Evolutionary conservation across 2,329 filamentous ascomycete genomes (phyloP), one percentile per base, ranked within the genome.

Genomic region (Aspergillus sp.): DNA sequence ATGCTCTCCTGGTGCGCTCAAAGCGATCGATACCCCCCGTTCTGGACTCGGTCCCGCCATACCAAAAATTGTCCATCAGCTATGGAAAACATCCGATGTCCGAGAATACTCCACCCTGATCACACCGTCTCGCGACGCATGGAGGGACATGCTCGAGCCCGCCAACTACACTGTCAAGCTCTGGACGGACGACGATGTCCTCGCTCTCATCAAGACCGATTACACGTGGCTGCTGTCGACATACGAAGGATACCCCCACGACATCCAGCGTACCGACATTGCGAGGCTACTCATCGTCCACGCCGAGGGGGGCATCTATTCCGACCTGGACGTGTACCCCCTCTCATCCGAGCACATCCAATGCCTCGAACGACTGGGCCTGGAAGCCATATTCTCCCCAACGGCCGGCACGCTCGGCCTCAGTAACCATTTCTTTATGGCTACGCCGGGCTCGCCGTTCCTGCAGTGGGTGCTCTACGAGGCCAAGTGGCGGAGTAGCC

Each of bases 391-490:
- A 45, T 61, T 61, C 49, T 45, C 58, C 17, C 41, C 57, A 13
- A 60, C 52, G 3, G 43, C 34, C 9, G 54, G 56, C 6, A 58
- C 53, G 3, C 29, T 25, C 17, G 57, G 57, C 1, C 48, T 60
- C 6, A 61, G 59, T 34, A 61, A 61, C 34, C 59, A 61, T 44
- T 61, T 61, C 56, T 57, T 61, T 17, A 61, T 61, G 58, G 59
- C 55, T 10, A 48, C 54, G 34, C 36, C 29, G 9, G 53, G 47
- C 21, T 59, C 58, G 3, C 32, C 53, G 7, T 55, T 61, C 11
- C 50, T 61, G 2, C 46, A 41, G 29, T 61, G 53, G 55, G 49
- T 29, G 11, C 55, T 61, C 13, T 44, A 56, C 14, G 58, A 61
- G 45, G 57, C 57, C 9, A 56, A 59, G 49, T 45, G 53, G 23